Evolutionary conservation across 1,139 yeast species (phyloP).

Genomic region (Saccharomyces hybrid): DNA sequence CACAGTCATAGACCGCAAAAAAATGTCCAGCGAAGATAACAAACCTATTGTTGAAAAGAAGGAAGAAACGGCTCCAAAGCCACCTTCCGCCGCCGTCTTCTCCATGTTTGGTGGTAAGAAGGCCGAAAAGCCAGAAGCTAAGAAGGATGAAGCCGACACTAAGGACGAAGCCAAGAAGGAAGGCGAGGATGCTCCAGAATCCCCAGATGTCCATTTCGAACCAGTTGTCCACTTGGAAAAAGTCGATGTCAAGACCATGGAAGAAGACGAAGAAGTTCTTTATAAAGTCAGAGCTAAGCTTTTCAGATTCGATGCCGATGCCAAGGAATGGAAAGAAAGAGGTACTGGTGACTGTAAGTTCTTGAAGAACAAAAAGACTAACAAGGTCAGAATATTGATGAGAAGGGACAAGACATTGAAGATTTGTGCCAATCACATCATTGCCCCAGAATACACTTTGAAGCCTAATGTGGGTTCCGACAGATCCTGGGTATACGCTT

Average conservation of each 20-base stretch:
- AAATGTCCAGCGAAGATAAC: constrained; percentile 29
- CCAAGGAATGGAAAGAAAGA: constrained; percentile 98
- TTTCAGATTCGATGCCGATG: constrained; percentile 75
- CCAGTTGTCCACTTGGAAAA: constrained; percentile 91
- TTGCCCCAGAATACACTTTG: constrained; percentile 75
- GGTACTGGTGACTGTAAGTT: constrained; percentile 98
- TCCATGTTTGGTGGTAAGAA: constrained; percentile 88
- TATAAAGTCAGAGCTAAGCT: constrained; percentile 90
- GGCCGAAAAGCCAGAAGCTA: constrained; percentile 37
- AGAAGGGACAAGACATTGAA: constrained; percentile 97
- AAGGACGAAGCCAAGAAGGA: constrained; percentile 38
- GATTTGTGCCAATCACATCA: constrained; percentile 94
- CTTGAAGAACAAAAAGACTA: constrained; percentile 74
- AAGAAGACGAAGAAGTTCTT: constrained; percentile 86
- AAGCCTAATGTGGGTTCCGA: constrained; percentile 94
- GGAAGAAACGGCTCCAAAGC: constrained; percentile 29
- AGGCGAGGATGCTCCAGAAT: constrained; percentile 72
- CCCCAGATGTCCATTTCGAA: constrained; percentile 92
- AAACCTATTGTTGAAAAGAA: constrained; percentile 19
- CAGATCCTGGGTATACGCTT: constrained; percentile 96
- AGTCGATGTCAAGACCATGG: constrained; percentile 94
- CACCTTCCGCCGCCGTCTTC: constrained; percentile 73
- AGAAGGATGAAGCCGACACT: constrained; percentile 27
- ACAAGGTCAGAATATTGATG: constrained; percentile 86
- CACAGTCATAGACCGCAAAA: neutral